Base-by-base conservation (phyloP, 2,329 filamentous ascomycete species). In the Cryphonectria carpinicola region DNA sequence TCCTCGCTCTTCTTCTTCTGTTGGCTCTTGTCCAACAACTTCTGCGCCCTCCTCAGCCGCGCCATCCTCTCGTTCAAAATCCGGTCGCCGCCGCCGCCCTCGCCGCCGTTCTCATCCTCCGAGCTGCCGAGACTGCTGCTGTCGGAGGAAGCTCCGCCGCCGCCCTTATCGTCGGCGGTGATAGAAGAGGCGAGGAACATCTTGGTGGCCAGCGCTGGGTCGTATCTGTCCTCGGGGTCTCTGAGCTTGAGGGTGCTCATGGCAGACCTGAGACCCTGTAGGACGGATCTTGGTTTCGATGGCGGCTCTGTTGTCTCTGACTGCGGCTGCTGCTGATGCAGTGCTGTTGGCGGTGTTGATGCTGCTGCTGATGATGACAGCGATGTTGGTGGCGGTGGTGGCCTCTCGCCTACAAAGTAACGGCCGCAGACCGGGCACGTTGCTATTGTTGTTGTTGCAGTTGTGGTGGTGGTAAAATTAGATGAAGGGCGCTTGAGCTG, bases 1-100 rank as follows among this genome's bases (percentile, higher is more conserved):
- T 32, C 13, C 28, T 19, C 25, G 11, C 52, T 6, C 6, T 28
- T 32, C 4, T 58, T 17, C 39, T 63, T 66, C 25, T 37, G 39
- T 37, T 70, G 68, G 43, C 56, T 71, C 61, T 65, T 72, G 2
- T 70, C 66, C 61, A 78, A 63, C 1, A 78, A 64, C 69, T 67
- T 74, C 35, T 74, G 73, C 3, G 76, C 77, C 67, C 77, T 73
- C 22, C 68, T 72, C 17, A 78, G 61, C 58, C 77, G 71, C 28
- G 74, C 75, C 67, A 74, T 72, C 17, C 72, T 71, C 41, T 73
- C 73, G 39, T 76, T 74, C 60, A 78, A 60, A 7, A 65, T 70
- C 63, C 74, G 70, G 60, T 56, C 68, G 28, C 35, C 32, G 32
- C 32, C 32, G 32, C 32, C 49, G 37, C 35, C 32, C 56, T 56